Base-by-base conservation (phyloP, 2,329 filamentous ascomycete genomes). In the Monilinia fructicola region DNA sequence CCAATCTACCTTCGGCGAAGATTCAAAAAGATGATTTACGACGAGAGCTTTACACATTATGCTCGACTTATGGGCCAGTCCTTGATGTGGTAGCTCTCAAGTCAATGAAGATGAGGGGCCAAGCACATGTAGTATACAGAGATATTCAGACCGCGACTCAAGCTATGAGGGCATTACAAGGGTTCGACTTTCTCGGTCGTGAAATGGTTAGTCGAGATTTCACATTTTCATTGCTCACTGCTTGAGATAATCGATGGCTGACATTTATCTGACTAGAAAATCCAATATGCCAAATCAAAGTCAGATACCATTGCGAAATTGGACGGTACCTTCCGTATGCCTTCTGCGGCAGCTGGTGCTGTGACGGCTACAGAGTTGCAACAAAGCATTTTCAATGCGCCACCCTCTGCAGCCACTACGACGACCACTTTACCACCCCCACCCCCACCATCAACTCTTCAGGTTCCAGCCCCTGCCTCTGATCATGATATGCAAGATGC, bases 131-230 rank as follows among this genome's bases (percentile, higher is more conserved):
- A 68, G 90, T 95, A 18, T 98, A 93, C 77, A 87, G 91, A 67
- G 94, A 99, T 77, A 83, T 94, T 44, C 90, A 97, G 72, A 88
- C 92, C n/a, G 92, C 93, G 62, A 97, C 93, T 31, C 92, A 97
- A 76, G 95, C 95, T 1, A 92, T 99, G 92, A 84, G 94, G 71
- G 88, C 91, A 14, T 81, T 97, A 58, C 90, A 98, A 73, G 92
- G 91, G 2, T 91, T 92, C 74, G 86, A 90, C 2, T 93, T 99
- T 71, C 89, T 96, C 70, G 95, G 93, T 21, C 88, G 87, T 71
- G 85, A 92, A 71, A 87, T 99, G 83, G 94, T 97, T 78, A 70
- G 90, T 82, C 44, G 28, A 18, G 4, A 53, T 42, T 12, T 12
- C 31, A 7, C 28, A 21, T 52, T 38, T 52, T 35, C 3, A 28